Base-by-base conservation (phyloP, 2,329 filamentous ascomycete species). In the Ascochyta koolunga region DNA sequence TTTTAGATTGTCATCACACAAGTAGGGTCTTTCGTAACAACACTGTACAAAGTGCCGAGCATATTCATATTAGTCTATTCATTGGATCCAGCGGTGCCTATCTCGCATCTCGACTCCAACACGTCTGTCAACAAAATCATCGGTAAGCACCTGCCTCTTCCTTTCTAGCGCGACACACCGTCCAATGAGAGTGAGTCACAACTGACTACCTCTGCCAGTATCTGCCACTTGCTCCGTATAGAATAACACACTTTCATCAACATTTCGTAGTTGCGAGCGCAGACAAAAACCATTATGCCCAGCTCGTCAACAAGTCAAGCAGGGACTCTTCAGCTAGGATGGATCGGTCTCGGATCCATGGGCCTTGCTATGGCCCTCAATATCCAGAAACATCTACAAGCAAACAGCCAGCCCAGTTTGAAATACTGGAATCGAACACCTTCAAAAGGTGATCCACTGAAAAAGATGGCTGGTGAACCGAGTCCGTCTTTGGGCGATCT, bases 321-420 rank as follows among this genome's bases (percentile, higher is more conserved):
- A 7, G 35, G 19, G 2, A 21, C 4, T 4, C 24, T 18, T 16
- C 7, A 22, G 16, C 15, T 66, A 53, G 56, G 60, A 56, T 69
- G 62, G 62, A 64, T 67, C 10, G 81, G 81, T 4, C 74, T 83
- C 0, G 80, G 81, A 1, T 83, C 79, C 0, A 83, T 83, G 80
- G 81, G 81, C 1, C 67, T 72, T 5, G 67, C 65, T 18, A 83
- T 83, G 81, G 78, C 80, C 1, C 69, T 65, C 6, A 83, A 83
- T 51, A 69, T 83, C 0, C 81, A 83, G 35, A 77, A 70, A 22
- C 67, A 82, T 43, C 55, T 82, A 0, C 51, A 6, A 42, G 47
- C 56, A 7, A 54, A 56, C 5, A 24, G 33, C 1, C 44, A 61
- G 0, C 58, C 72, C 0, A 50, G 60, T 5, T 62, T 83, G 1